Conservation (phyloP, 2,329 filamentous ascomycete genomes). For the Pyricularia sp. region DNA sequence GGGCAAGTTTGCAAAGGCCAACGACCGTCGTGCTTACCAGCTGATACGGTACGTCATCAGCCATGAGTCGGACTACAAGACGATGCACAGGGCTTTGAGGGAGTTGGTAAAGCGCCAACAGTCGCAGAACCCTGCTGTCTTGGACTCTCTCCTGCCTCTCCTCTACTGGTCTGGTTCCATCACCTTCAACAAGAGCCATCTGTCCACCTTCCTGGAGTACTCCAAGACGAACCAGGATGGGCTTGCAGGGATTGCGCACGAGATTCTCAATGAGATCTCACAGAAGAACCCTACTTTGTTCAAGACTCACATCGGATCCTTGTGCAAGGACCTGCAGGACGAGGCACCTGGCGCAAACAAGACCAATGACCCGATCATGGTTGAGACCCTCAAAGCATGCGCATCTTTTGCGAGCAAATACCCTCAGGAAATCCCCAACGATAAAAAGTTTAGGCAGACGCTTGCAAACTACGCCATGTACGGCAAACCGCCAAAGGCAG, state of each 20-base stretch:
- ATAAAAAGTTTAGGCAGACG: constrained; percentile 72
- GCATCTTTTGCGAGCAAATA: constrained; percentile 84
- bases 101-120: constrained; percentile 80
- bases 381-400: constrained; percentile 89
- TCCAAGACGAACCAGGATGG: constrained; percentile 76
- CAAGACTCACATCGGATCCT: constrained; percentile 82
- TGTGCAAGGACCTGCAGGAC: constrained; percentile 77
- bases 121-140: constrained; percentile 52
- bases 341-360: constrained; percentile 64
- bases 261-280: constrained; percentile 87
- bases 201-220: constrained; percentile 80
- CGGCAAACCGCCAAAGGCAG: constrained; percentile 70
- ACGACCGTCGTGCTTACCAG: constrained; percentile 85
- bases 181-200: constrained; percentile 89
- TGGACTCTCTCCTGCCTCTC: constrained; percentile 74
- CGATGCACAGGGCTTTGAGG: constrained; percentile 80
- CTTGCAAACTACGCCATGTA: constrained; percentile 76
- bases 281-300: constrained; percentile 82
- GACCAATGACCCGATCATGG: constrained; percentile 62
- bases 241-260: constrained; percentile 71
- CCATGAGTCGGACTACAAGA: constrained; percentile 83
- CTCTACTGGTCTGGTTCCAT: constrained; percentile 77
- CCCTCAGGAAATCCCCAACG: constrained; percentile 70
- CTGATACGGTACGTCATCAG: constrained; percentile 79
- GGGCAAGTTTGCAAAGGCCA: constrained; percentile 81